phyloP scores from a whole-genome alignment of 306 rosid species.

The Sphenostylis stenocarpa region DNA sequence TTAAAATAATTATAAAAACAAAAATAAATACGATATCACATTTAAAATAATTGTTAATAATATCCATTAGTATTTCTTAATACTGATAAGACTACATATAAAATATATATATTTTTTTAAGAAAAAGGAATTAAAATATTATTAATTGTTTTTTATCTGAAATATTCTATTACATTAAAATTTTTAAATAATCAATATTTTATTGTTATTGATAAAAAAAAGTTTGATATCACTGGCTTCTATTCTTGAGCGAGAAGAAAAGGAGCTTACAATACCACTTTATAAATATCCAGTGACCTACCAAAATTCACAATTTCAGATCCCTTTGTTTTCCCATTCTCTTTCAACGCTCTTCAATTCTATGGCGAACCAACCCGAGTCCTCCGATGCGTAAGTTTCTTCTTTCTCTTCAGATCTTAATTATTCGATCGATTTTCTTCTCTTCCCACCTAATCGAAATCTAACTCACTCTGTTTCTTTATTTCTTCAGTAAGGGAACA shows the following conservation, averaged over 20 bases:
- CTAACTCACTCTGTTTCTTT: background rate
- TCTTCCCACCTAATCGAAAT: background rate
- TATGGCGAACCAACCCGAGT: constrained; percentile 77
- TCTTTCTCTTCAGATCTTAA: constrained; percentile 27
- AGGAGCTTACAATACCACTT: constrained; percentile 20
- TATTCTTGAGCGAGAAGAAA: constrained; percentile 48
- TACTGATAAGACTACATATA: no score
- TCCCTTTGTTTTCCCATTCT: constrained; percentile 9
- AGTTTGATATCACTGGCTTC: no score
- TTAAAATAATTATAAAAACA: no score
- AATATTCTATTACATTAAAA: no score
- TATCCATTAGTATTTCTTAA: no score
- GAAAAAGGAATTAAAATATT: no score
- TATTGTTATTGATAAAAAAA: no score
- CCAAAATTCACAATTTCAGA: background rate
- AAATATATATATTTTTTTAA: no score
- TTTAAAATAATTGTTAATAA: no score
- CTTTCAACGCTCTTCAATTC: background rate
- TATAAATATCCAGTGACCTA: constrained; percentile 47
- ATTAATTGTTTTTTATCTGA: no score
- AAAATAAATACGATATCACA: no score
- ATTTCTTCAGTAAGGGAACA: constrained; percentile 67
- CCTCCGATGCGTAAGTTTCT: constrained; percentile 77
- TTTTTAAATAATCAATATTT: no score
- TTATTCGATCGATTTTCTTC: background rate